Base-by-base conservation (phyloP, 495 filamentous ascomycete species). In the Apiosordaria backusii region DNA sequence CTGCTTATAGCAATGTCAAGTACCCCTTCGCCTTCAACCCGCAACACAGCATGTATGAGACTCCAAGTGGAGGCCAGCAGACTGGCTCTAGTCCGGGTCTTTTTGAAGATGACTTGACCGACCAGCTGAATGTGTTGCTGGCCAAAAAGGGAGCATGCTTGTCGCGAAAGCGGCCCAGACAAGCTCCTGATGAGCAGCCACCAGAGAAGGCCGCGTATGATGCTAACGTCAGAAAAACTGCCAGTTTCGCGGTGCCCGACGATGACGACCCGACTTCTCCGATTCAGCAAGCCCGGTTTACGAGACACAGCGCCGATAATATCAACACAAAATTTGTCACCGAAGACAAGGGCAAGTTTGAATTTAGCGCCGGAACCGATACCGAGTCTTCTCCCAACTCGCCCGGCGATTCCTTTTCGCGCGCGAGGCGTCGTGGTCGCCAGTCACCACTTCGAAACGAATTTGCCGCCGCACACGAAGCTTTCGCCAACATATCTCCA, bases 271-370 rank as follows among this genome's bases (percentile, higher is more conserved):
- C 71, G 21, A 74, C 55, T 9, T 26, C 77, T 16, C 64, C 66
- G 4, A 66, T 64, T 6, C 60, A 66, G 21, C 69, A 66, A 27
- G 74, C 77, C 22, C 72, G 80, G 18, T 81, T 84, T 61, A 72
- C 79, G 59, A 86, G 84, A 61, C 84, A 81, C 58, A 92, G 88
- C 72, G 81, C 87, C 35, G 90, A 92, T 70, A 87, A 88, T 67
- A 89, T 97, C 75, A 91, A 91, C 70, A 92, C 89, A 29, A 87
- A 84, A 57, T 83, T 83, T 66, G 77, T 78, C 52, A 69, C 76
- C 15, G 76, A 76, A 25, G 77, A 81, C 18, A 72, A 74, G 35
- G 71, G 68, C 24, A 67, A 64, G 35, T 81, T 74, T 70, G 70
- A 79, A 62, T 83, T 83, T 59, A 82, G 76, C 61, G 81, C 80